These are phyloP conservation scores for Pinus tabuliformis DNA, from an alignment of 75 land plant genomes.

Conservation along the genomic window DNA sequence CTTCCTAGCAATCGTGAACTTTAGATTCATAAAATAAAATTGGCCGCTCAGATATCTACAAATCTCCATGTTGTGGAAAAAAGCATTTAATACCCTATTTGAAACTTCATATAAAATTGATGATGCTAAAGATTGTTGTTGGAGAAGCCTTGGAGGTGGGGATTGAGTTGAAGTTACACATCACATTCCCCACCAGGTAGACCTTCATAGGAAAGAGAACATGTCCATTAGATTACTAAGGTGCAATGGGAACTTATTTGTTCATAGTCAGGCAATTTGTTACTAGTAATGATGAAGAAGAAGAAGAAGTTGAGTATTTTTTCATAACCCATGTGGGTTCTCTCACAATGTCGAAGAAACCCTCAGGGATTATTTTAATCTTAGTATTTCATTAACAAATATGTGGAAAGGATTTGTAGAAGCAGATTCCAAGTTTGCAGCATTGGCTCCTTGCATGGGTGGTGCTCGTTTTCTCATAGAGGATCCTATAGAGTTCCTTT, in stretches of 20 bases:
- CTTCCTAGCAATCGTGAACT: too few relatives aligned
- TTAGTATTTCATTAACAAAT: constrained; percentile 43
- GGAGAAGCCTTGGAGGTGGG: constrained; percentile 62
- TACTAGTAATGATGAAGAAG: constrained; percentile 8
- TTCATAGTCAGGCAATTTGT: constrained; percentile 62
- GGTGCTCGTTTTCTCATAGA: constrained; percentile 87
- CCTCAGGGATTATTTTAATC: constrained; percentile 69
- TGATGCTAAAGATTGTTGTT: constrained; percentile 7
- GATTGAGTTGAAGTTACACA: constrained; percentile 61
- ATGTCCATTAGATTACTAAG: constrained; percentile 57
- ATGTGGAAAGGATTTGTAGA: constrained; percentile 59
- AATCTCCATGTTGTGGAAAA: neutral
- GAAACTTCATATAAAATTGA: neutral
- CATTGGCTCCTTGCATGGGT: constrained; percentile 50
- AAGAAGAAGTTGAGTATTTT: constrained; percentile 18
- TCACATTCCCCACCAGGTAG: constrained; percentile 95
- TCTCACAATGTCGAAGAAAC: constrained; percentile 8
- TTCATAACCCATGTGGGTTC: constrained; percentile 11
- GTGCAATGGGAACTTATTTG: constrained; percentile 59
- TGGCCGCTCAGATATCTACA: neutral
- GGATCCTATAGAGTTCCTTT: constrained; percentile 83
- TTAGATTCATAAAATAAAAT: too few relatives aligned
- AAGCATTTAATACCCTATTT: neutral
- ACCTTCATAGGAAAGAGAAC: constrained; percentile 90
- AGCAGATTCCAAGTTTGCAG: constrained; percentile 71